Evolutionary conservation across 2,329 filamentous ascomycete genomes (phyloP).

Genomic region (Chalaropsis thielavioides): DNA sequence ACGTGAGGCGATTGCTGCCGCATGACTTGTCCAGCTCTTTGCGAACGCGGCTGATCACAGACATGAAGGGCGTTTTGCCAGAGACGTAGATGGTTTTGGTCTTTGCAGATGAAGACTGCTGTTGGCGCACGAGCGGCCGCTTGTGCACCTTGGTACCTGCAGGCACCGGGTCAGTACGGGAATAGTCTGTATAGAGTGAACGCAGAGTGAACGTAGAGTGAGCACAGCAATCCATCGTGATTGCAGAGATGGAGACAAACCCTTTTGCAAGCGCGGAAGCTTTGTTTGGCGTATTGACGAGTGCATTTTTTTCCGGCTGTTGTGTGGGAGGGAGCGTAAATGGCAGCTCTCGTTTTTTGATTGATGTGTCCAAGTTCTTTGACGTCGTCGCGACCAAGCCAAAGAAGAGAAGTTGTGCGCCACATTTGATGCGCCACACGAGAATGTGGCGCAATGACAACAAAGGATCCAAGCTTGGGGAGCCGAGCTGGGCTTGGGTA

Average conservation of each 20-base stretch:
- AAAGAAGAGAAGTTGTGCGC: neutral
- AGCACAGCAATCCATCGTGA: neutral
- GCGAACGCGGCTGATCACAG: constrained; percentile 49
- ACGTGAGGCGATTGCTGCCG: constrained; percentile 14
- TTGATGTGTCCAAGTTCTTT: neutral
- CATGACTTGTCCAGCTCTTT: constrained; percentile 44
- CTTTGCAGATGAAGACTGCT: constrained; percentile 31
- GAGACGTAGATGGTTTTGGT: constrained; percentile 48
- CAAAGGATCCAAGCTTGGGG: neutral
- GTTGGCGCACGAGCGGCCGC: constrained; percentile 31
- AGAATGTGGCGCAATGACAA: constrained; percentile 8
- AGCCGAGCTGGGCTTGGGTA: neutral
- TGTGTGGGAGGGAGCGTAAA: neutral
- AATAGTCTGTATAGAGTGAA: too few relatives aligned
- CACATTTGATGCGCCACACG: constrained; percentile 2
- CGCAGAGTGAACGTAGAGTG: too few relatives aligned
- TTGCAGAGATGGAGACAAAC: constrained; percentile 18
- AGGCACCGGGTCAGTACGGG: neutral
- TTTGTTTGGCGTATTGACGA: constrained; percentile 23
- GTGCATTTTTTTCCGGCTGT: constrained; percentile 11
- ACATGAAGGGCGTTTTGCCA: constrained; percentile 50
- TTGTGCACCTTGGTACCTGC: constrained; percentile 37
- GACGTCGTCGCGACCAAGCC: neutral
- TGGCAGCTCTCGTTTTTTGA: neutral
- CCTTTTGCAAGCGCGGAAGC: constrained; percentile 26